A percentile compares a stretch with the other conserved stretches of the same genome.
phyloP scores from a whole-genome alignment of 139 green algal species.

The Chlamydomonas sp. region DNA sequence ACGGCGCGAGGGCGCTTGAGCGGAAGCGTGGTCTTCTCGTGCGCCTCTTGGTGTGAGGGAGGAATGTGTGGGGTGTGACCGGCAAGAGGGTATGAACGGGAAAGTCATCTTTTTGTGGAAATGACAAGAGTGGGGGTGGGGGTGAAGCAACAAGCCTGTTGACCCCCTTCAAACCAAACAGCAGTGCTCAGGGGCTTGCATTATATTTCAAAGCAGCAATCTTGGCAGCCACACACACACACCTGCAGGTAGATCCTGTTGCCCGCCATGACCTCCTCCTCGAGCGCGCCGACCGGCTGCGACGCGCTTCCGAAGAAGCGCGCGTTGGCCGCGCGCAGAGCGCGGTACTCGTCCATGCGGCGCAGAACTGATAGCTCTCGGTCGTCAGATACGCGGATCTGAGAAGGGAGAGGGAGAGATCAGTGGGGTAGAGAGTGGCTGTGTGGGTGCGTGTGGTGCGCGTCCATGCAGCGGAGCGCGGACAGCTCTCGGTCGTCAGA shows the following conservation, averaged over 20 bases:
- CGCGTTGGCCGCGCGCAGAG: constrained; percentile 32
- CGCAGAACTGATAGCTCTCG: constrained; percentile 26
- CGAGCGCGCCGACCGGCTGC: constrained; percentile 25
- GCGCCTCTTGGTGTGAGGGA: constrained; percentile 21
- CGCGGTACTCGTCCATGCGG: constrained; percentile 34
- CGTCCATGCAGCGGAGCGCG: constrained; percentile 29
- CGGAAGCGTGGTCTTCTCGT: constrained; percentile 31
- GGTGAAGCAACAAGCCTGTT: not conserved
- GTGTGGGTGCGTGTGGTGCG: constrained; percentile 34
- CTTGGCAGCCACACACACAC: no score
- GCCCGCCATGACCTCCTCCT: constrained; percentile 32
- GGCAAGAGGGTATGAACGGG: no score
- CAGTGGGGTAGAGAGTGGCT: no score
- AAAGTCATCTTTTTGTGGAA: no score
- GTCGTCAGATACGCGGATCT: not conserved
- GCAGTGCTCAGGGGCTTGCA: not conserved
- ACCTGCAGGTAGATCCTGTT: constrained; percentile 36
- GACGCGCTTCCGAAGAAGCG: constrained; percentile 25
- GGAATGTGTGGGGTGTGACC: no score
- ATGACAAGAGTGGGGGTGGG: no score
- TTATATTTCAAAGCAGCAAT: no score
- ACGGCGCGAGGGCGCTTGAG: constrained; percentile 35
- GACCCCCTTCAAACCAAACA: not conserved
- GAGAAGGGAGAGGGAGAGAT: not conserved
- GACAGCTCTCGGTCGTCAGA: constrained; percentile 18